Conservation (phyloP, 345 rosid genomes). For the Anacardium occidentale region DNA sequence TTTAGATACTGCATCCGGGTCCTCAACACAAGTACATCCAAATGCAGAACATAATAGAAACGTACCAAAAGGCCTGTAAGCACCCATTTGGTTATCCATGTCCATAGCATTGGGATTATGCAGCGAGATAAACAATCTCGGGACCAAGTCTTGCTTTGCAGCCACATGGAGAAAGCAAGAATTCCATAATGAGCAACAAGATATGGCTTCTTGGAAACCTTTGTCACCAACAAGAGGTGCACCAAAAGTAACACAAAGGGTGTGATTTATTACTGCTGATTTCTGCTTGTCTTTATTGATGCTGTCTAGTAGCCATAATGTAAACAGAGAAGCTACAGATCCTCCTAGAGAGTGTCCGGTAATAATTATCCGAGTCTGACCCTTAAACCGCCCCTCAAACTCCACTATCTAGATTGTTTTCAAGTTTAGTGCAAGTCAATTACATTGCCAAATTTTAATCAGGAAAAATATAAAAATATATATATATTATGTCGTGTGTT, state of each 20-base stretch:
- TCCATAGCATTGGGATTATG: slow-evolving; percentile 2
- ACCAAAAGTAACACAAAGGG: slow-evolving; percentile 74
- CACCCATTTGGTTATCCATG: background rate
- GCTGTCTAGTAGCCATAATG: slow-evolving; percentile 53
- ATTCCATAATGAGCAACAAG: slow-evolving; percentile 33
- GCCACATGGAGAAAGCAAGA: slow-evolving; percentile 60
- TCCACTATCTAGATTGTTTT: background rate
- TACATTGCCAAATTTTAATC: background rate
- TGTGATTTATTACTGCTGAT: slow-evolving; percentile 18
- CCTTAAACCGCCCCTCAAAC: background rate
- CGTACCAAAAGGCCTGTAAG: slow-evolving; percentile 56
- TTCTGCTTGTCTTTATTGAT: slow-evolving; percentile 11
- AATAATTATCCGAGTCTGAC: slow-evolving; percentile 34
- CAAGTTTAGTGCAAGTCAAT: background rate
- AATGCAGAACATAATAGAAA: slow-evolving; percentile 41
- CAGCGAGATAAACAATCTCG: slow-evolving; percentile 24
- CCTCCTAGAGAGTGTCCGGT: slow-evolving; percentile 67
- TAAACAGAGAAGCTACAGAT: slow-evolving; percentile 65
- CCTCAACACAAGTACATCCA: slow-evolving; percentile 47
- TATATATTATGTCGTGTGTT: too few relatives aligned
- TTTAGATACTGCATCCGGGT: slow-evolving; percentile 36
- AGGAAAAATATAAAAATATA: too few relatives aligned
- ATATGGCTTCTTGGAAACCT: slow-evolving; percentile 36
- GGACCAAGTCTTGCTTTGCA: slow-evolving; percentile 38
- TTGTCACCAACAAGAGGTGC: slow-evolving; percentile 52